Conservation (phyloP, 2,329 filamentous ascomycete species). For the Paecilomyces sp. region DNA sequence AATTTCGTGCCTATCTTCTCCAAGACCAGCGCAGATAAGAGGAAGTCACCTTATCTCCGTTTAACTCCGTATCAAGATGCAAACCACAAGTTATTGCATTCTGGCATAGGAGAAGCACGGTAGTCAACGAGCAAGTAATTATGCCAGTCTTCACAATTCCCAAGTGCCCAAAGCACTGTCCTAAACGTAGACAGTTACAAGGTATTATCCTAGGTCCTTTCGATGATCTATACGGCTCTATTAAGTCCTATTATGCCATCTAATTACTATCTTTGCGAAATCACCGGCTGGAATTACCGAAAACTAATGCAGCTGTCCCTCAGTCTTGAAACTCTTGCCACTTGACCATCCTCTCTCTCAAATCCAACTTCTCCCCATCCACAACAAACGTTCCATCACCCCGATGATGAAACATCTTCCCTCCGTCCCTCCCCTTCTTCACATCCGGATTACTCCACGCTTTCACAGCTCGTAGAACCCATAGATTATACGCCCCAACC, state of each 20-base stretch:
- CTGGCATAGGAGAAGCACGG: neutral
- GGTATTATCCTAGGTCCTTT: too few relatives aligned
- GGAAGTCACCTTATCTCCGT: neutral
- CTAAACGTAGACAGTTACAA: too few relatives aligned
- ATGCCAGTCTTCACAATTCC: too few relatives aligned
- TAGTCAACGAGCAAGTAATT: too few relatives aligned
- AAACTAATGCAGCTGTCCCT: slow-evolving; percentile 1
- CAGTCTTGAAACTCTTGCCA: slow-evolving; percentile 27
- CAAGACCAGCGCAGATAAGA: neutral
- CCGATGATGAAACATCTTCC: slow-evolving; percentile 30
- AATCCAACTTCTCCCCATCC: slow-evolving; percentile 24
- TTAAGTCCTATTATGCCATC: too few relatives aligned
- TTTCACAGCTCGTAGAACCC: slow-evolving; percentile 26
- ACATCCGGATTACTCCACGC: slow-evolving; percentile 23
- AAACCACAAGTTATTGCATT: neutral
- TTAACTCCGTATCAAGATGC: neutral
- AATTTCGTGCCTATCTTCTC: neutral
- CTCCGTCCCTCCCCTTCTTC: slow-evolving; percentile 16
- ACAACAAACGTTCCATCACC: slow-evolving; percentile 26
- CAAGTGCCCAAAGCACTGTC: too few relatives aligned
- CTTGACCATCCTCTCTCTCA: slow-evolving; percentile 28
- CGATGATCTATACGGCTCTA: too few relatives aligned
- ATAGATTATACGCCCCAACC: slow-evolving; percentile 27
- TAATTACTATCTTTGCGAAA: neutral
- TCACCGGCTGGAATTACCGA: neutral